Base-by-base conservation (phyloP, 257 asterid genomes). In the Rhazya stricta region DNA sequence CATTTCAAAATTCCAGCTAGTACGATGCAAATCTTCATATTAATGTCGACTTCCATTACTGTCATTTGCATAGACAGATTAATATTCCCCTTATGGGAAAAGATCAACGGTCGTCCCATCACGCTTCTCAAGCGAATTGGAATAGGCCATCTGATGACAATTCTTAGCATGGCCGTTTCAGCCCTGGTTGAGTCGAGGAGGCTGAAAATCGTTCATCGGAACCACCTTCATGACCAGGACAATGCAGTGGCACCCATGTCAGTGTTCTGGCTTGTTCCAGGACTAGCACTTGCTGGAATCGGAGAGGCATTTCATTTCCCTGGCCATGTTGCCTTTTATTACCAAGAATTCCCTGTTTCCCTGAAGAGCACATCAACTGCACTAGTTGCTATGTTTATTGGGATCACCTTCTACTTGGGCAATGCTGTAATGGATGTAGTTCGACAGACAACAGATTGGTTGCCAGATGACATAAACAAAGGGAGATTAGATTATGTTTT, bases 401-500 rank as follows among this genome's bases (percentile, higher is more conserved):
- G 81, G 9, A 72, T 83, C 8, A 76, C 83, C 0, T 84, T 58
- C 71, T 84, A 84, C 53, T 23, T 84, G 68, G 78, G 88, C 15
- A 81, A 72, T 27, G 74, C 67, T 0, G 48, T 79, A 63, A 76
- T 84, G 25, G 82, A 84, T 81, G 60, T 86, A 16, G 78, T 89
- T 16, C 78, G 77, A 6, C n/a, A n/a, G 78, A 54, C 77, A 1
- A 84, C 95, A 1, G 80, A 79, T 11, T 84, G 97, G 97, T 79
- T 91, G 78, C 97, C 85, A 1, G 91, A 91, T 29, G 67, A 91
- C 50, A 86, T 91, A 16, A 82, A 90, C 32, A 15, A 85, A 3
- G 97, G 97, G 77, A 86, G 91, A 83, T 67, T 91, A 10, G 94
- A 91, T 69, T 82, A 87, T 50, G 85, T 91, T 66, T 91, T 82